phyloP scores from a whole-genome alignment of 2,329 filamentous ascomycete genomes.

The Zasmidium citrigriseum region DNA sequence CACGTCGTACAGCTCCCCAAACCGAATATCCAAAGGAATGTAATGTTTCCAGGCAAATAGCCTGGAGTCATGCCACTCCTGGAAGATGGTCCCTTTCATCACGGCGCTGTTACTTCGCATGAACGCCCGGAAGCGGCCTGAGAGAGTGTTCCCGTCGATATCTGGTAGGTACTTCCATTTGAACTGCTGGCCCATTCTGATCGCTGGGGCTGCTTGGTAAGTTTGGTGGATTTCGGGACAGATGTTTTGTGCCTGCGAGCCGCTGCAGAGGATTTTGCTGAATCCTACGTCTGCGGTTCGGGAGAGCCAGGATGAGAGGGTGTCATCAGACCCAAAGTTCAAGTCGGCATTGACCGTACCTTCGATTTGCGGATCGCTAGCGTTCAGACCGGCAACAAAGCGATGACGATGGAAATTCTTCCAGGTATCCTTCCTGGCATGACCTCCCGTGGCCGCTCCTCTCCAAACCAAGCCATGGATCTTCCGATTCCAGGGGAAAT shows the following conservation, averaged over 20 bases:
- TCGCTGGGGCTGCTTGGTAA: not conserved
- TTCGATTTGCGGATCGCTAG: conserved; percentile 43
- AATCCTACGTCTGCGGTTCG: not conserved
- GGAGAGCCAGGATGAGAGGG: not conserved
- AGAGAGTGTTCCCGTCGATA: conserved; percentile 66
- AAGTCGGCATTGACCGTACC: not conserved
- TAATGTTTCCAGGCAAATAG: conserved; percentile 79
- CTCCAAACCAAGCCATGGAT: conserved; percentile 43
- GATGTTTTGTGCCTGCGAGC: not conserved
- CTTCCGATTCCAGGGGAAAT: conserved; percentile 41
- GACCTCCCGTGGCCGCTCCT: conserved; percentile 47
- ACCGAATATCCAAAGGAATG: conserved; percentile 75
- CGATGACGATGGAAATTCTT: conserved; percentile 70
- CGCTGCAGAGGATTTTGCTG: not conserved
- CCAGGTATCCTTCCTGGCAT: conserved; percentile 57
- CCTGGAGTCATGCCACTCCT: conserved; percentile 75
- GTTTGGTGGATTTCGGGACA: not conserved
- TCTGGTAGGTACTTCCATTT: conserved; percentile 70
- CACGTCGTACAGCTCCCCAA: conserved; percentile 70
- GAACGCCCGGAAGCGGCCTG: conserved; percentile 52
- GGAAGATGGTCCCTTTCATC: conserved; percentile 75
- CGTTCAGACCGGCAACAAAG: conserved; percentile 70
- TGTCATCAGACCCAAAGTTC: not conserved
- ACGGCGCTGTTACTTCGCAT: conserved; percentile 68
- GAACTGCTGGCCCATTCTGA: conserved; percentile 44